Conservation (phyloP, 2,329 filamentous ascomycete genomes). For the Phaeomoniella chlamydospora region DNA sequence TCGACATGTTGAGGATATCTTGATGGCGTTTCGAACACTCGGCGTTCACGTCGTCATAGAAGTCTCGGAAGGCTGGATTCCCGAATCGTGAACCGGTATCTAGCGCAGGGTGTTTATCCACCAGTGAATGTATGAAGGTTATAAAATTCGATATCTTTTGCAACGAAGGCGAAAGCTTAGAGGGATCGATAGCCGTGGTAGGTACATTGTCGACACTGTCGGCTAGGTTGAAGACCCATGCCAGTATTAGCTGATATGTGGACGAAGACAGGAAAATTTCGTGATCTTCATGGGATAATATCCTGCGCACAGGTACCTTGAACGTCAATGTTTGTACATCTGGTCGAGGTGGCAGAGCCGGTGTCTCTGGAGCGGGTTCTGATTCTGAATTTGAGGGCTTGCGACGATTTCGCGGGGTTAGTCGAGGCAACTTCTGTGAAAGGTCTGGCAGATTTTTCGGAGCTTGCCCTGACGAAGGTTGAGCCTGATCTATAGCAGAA, state of each 20-base stretch:
- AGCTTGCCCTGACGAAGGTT: neutral
- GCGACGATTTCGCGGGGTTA: slow-evolving; percentile 16
- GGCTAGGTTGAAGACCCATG: slow-evolving; percentile 76
- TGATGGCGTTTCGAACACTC: slow-evolving; percentile 25
- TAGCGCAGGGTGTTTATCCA: slow-evolving; percentile 59
- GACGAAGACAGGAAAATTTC: slow-evolving; percentile 65
- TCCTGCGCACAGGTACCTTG: slow-evolving; percentile 57
- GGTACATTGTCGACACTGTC: slow-evolving; percentile 63
- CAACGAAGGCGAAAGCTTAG: slow-evolving; percentile 47
- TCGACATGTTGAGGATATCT: slow-evolving; percentile 21
- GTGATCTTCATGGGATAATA: slow-evolving; percentile 69
- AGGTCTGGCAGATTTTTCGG: slow-evolving; percentile 13
- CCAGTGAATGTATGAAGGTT: slow-evolving; percentile 50
- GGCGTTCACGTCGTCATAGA: slow-evolving; percentile 43
- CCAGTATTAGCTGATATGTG: slow-evolving; percentile 59
- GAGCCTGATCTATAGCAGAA: slow-evolving; percentile 7
- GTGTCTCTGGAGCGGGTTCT: slow-evolving; percentile 59
- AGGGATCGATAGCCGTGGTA: slow-evolving; percentile 44
- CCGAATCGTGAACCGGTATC: slow-evolving; percentile 89
- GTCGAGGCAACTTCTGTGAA: slow-evolving; percentile 22
- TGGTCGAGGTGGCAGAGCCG: slow-evolving; percentile 54
- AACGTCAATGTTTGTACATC: slow-evolving; percentile 47
- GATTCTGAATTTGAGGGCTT: slow-evolving; percentile 15
- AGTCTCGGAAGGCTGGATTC: slow-evolving; percentile 77
- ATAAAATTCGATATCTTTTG: slow-evolving; percentile 55